Evolutionary conservation across 208 protist genomes (phyloP).

Genomic region (Polymyxa betae): DNA sequence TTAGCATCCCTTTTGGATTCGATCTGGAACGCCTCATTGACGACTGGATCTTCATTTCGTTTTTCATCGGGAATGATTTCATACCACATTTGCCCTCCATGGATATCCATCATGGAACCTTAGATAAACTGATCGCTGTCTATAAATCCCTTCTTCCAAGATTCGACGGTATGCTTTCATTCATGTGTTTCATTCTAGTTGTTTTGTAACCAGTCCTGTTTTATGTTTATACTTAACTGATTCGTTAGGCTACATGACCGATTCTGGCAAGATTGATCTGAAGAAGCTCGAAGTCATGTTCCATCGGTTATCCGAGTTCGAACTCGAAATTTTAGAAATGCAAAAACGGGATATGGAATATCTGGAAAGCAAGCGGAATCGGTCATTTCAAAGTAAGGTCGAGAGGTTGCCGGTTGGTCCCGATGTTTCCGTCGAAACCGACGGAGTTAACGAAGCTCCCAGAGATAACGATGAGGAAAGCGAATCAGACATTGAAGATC

Average conservation of each 20-base stretch:
- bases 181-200: not conserved
- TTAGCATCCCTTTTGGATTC: conserved; percentile 66
- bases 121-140: not conserved
- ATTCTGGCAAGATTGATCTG: not conserved
- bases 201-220: too few species aligned
- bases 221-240: not conserved
- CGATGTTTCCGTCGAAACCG: too few species aligned
- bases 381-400: not conserved
- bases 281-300: not conserved
- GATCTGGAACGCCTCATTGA: conserved; percentile 95
- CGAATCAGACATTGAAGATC: conserved; percentile 32
- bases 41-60: conserved; percentile 98
- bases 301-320: conserved; percentile 40
- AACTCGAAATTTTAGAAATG: conserved; percentile 47
- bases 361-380: not conserved
- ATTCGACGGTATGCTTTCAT: not conserved
- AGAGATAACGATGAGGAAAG: not conserved
- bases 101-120: conserved; percentile 81
- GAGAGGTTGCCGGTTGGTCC: not conserved
- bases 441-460: too few species aligned
- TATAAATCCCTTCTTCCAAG: conserved; percentile 26
- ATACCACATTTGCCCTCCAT: conserved; percentile 95
- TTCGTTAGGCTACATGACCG: conserved; percentile 21
- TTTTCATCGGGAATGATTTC: conserved; percentile 99
- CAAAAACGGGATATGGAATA: not conserved